Evolutionary conservation across 805 yeast genomes (phyloP).

Genomic region (Candida xyloterini): DNA sequence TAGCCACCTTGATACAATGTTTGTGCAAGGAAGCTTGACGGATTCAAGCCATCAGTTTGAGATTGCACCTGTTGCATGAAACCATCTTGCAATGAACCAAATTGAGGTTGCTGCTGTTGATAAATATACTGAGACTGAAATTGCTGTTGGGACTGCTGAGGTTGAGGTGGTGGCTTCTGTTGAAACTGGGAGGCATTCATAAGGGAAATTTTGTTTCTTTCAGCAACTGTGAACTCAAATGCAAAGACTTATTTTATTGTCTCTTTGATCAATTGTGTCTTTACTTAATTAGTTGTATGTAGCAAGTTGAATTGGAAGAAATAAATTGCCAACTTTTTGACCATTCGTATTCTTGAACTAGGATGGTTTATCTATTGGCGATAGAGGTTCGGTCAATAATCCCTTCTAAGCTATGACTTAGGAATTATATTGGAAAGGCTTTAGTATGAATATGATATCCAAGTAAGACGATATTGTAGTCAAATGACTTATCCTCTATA

Average conservation of each 20-base stretch:
- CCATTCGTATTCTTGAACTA: background rate
- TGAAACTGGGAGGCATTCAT: slow-evolving; percentile 8
- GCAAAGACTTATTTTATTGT: too few species aligned
- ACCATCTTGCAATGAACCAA: slow-evolving; percentile 22
- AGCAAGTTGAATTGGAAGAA: background rate
- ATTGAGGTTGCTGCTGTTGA: slow-evolving; percentile 19
- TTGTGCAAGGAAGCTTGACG: slow-evolving; percentile 39
- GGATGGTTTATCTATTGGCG: background rate
- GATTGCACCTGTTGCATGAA: slow-evolving; percentile 24
- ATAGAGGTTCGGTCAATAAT: background rate
- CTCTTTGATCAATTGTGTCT: too few species aligned
- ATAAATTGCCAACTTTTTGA: background rate
- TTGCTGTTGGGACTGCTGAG: slow-evolving; percentile 3
- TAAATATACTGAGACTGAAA: slow-evolving; percentile 5
- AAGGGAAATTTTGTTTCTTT: background rate
- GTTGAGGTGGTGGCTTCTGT: slow-evolving; percentile 8
- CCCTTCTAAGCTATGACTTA: background rate
- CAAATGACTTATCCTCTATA: background rate
- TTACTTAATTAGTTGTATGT: background rate
- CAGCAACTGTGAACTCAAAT: too few species aligned
- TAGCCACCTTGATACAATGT: slow-evolving; percentile 40
- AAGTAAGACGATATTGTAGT: background rate
- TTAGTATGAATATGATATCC: background rate
- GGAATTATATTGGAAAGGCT: background rate
- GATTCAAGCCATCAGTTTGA: slow-evolving; percentile 29